phyloP scores from a whole-genome alignment of 306 rosid genomes.

The Arachis stenosperma region DNA sequence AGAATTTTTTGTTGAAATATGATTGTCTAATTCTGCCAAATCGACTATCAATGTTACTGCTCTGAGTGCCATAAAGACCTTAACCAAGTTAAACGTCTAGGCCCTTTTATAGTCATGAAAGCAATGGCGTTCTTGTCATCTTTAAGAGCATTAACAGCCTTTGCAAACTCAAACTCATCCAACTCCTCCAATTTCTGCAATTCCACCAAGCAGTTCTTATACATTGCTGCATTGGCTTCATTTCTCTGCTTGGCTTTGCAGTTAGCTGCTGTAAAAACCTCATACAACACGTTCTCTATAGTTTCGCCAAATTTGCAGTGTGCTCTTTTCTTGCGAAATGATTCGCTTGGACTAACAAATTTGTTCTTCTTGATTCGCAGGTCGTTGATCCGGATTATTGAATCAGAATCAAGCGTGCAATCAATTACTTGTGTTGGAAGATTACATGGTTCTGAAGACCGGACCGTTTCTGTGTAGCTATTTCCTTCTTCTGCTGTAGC shows the following conservation, averaged over 20 bases:
- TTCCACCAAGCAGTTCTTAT: constrained; percentile 48
- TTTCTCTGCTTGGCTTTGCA: constrained; percentile 39
- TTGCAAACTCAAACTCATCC: constrained; percentile 44
- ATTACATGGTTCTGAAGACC: constrained; percentile 50
- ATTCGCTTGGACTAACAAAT: constrained; percentile 20
- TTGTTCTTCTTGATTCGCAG: constrained; percentile 37
- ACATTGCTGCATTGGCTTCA: constrained; percentile 17
- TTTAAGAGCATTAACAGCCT: constrained; percentile 45
- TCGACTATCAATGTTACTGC: constrained; percentile 10
- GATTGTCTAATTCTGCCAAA: neutral
- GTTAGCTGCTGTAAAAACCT: constrained; percentile 40
- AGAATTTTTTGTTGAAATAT: neutral
- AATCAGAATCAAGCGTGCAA: constrained; percentile 48
- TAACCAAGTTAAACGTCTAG: constrained; percentile 44
- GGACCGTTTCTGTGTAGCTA: constrained; percentile 47
- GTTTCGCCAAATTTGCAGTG: constrained; percentile 38
- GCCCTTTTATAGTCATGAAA: constrained; percentile 45
- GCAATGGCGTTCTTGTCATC: constrained; percentile 49
- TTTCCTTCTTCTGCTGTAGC: constrained; percentile 46
- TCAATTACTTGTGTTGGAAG: constrained; percentile 47
- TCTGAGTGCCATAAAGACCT: constrained; percentile 42
- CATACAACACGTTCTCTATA: constrained; percentile 37
- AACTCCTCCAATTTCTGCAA: constrained; percentile 47
- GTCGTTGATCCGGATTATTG: constrained; percentile 33
- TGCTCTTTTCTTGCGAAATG: constrained; percentile 32